Conservation (phyloP, 345 rosid genomes). For the Mallotus nudiflorus region DNA sequence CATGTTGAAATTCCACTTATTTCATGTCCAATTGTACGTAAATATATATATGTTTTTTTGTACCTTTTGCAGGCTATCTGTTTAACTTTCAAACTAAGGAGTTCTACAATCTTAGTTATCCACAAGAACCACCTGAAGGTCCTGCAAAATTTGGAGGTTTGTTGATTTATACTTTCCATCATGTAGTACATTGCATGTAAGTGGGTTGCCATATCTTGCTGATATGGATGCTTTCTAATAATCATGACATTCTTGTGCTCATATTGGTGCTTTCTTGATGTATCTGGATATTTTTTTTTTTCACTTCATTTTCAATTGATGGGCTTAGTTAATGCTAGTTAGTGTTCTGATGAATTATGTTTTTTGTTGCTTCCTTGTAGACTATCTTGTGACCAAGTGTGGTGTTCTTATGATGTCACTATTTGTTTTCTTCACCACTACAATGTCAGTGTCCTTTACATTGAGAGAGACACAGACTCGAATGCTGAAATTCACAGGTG, state of each 20-base stretch:
- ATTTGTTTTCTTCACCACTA: constrained; percentile 95
- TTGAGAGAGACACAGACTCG: constrained; percentile 98
- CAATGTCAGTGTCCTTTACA: constrained; percentile 99
- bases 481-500: constrained; percentile 96
- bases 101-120: constrained; percentile 88
- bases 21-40: not conserved
- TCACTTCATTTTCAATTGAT: not conserved
- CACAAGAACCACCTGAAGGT: constrained; percentile 75
- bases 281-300: not conserved
- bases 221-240: not conserved
- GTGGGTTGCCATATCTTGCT: not conserved
- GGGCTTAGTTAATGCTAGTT: constrained; percentile 2
- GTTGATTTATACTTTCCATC: constrained; percentile 23
- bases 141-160: constrained; percentile 90
- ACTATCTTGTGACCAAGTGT: constrained; percentile 94
- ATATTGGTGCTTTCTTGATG: not conserved
- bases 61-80: constrained; percentile 67
- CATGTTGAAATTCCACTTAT: constrained; percentile 3
- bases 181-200: not conserved
- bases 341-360: not conserved
- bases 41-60: constrained; percentile 5
- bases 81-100: constrained; percentile 89
- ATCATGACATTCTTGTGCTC: not conserved
- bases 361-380: constrained; percentile 47
- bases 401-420: constrained; percentile 99